These are phyloP conservation scores for Phytophthora sp. DNA, from an alignment of 352 stramenopile species.

Conservation along the genomic window DNA sequence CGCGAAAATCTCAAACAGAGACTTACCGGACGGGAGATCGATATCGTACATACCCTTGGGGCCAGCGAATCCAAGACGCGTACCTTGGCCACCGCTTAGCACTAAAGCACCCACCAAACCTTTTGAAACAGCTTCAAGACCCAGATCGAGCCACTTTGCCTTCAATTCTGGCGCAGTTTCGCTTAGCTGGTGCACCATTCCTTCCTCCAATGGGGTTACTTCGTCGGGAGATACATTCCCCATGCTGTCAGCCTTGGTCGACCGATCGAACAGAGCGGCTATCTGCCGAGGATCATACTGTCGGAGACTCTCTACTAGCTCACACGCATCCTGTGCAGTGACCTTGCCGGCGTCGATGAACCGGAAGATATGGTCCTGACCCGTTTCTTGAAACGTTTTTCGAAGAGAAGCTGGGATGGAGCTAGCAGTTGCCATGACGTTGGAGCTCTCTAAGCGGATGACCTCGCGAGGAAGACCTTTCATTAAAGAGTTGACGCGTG, in stretches of 20 bases:
- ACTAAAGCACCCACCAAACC: conserved; percentile 91
- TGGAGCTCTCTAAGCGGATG: conserved; percentile 49
- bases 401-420: conserved; percentile 51
- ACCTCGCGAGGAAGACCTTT: conserved; percentile 28
- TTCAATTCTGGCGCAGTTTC: conserved; percentile 32
- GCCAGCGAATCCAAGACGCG: conserved; percentile 92
- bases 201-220: conserved; percentile 47
- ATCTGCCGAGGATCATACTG: conserved; percentile 40
- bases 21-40: conserved; percentile 89
- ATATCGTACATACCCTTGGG: conserved; percentile 96
- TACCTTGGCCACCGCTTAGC: conserved; percentile 94
- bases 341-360: conserved; percentile 52
- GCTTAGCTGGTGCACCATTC: conserved; percentile 49
- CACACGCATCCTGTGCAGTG: conserved; percentile 36
- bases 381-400: conserved; percentile 35
- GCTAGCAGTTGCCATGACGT: conserved; percentile 21
- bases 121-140: conserved; percentile 75
- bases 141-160: conserved; percentile 46
- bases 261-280: conserved; percentile 44
- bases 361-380: conserved; percentile 55
- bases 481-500: conserved; percentile 35
- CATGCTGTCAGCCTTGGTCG: conserved; percentile 38
- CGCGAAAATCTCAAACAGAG: conserved; percentile 93
- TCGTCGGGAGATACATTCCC: conserved; percentile 25
- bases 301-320: conserved; percentile 47